A percentile compares a stretch with the other conserved stretches of the same genome.
phyloP scores from a whole-genome alignment of 202 grass and related monocot genomes.

The Bolboschoenoplectus hybrid region DNA sequence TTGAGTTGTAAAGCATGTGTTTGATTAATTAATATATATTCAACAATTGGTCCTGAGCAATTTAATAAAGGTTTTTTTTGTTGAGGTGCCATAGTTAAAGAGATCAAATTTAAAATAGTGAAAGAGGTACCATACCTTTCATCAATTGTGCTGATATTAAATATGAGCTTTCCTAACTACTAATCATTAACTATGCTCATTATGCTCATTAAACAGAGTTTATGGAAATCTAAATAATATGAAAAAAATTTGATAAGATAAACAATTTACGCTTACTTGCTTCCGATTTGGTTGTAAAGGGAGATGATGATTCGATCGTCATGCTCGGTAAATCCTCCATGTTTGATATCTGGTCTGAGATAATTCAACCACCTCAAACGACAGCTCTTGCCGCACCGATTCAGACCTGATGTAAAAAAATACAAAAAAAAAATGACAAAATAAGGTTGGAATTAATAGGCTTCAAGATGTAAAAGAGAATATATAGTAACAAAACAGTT shows the following conservation, averaged over 20 bases:
- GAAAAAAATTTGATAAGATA: not conserved
- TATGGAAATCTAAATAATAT: not conserved
- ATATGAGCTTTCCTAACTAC: not conserved
- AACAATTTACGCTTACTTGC: slow-evolving; percentile 46
- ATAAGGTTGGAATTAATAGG: too few relatives aligned
- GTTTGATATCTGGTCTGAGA: slow-evolving; percentile 86
- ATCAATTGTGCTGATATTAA: not conserved
- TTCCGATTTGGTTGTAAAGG: slow-evolving; percentile 70
- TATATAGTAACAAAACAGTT: too few relatives aligned
- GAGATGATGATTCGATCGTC: slow-evolving; percentile 74
- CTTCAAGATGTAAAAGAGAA: too few relatives aligned
- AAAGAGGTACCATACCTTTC: not conserved
- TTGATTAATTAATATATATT: not conserved
- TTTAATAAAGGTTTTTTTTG: not conserved
- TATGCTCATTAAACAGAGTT: not conserved
- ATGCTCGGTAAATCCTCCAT: slow-evolving; percentile 79
- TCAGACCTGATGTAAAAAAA: slow-evolving; percentile 52
- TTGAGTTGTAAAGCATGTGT: slow-evolving; percentile 32
- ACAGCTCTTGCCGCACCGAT: slow-evolving; percentile 96
- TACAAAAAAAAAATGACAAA: not conserved
- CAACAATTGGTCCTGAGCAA: not conserved
- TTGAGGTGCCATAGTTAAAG: not conserved
- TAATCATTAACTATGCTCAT: not conserved
- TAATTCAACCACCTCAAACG: slow-evolving; percentile 95
- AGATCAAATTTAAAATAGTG: not conserved